Conservation (phyloP, 1,284 basidiomycete genomes). For the Coriolopsis trogii region DNA sequence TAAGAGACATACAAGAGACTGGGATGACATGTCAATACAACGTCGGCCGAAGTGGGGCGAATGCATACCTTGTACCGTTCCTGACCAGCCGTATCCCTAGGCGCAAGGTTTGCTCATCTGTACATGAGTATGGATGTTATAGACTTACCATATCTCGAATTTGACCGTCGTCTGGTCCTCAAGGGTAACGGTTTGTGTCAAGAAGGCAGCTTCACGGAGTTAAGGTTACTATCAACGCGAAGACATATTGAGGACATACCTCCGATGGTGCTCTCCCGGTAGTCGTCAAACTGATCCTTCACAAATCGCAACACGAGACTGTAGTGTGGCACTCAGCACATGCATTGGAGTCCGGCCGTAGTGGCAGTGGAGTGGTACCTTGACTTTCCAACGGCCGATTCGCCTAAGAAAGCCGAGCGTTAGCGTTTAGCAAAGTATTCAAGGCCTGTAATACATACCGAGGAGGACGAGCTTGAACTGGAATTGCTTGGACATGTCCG, state of each 20-base stretch:
- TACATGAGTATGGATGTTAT: not conserved
- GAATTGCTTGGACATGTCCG: constrained; percentile 78
- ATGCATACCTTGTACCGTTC: constrained; percentile 88
- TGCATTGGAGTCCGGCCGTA: constrained; percentile 8
- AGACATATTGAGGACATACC: constrained; percentile 45
- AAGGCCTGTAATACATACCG: constrained; percentile 50
- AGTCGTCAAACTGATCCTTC: constrained; percentile 98
- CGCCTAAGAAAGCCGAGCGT: constrained; percentile 55
- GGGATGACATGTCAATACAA: constrained; percentile 12
- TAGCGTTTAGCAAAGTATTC: not conserved
- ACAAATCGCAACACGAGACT: constrained; percentile 95
- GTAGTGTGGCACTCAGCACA: constrained; percentile 11
- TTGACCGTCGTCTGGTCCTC: constrained; percentile 92
- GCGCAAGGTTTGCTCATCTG: not conserved
- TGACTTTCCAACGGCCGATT: constrained; percentile 97
- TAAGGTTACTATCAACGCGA: constrained; percentile 18
- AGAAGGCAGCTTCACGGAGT: constrained; percentile 80
- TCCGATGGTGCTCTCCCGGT: constrained; percentile 89
- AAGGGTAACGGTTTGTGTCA: constrained; percentile 93
- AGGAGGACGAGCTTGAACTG: constrained; percentile 93
- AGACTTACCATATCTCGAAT: constrained; percentile 92
- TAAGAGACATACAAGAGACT: constrained; percentile 33
- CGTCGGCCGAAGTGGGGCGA: constrained; percentile 5
- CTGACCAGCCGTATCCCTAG: constrained; percentile 91
- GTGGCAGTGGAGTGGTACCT: constrained; percentile 53